A percentile compares a stretch with the other conserved stretches of the same genome.
phyloP scores from a whole-genome alignment of 805 yeast genomes.

The Henningerozyma blattae region DNA sequence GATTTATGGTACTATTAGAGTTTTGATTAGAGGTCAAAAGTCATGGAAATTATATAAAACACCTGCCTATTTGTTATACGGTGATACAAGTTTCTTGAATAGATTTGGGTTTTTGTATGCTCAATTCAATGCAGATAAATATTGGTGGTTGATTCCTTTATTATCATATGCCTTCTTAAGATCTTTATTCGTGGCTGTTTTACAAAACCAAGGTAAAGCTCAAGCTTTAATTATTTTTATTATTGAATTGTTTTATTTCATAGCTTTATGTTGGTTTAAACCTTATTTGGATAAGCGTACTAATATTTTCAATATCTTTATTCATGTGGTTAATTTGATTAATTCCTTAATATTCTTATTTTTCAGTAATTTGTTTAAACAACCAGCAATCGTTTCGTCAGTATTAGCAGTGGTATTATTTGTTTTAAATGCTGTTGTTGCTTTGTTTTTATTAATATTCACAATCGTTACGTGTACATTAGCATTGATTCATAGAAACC shows the following conservation, averaged over 20 bases:
- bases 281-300: constrained; percentile 95
- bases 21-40: constrained; percentile 59
- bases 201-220: constrained; percentile 69
- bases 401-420: constrained; percentile 87
- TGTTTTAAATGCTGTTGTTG: constrained; percentile 79
- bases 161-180: constrained; percentile 58
- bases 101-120: constrained; percentile 88
- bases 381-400: constrained; percentile 81
- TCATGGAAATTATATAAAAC: constrained; percentile 67
- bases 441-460: constrained; percentile 68
- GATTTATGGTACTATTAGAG: constrained; percentile 60
- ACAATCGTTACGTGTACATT: constrained; percentile 79
- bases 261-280: constrained; percentile 52
- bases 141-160: constrained; percentile 65
- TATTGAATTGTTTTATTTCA: constrained; percentile 62
- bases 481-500: constrained; percentile 79
- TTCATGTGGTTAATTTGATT: constrained; percentile 65
- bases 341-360: constrained; percentile 82
- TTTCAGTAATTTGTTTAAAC: constrained; percentile 73
- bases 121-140: constrained; percentile 78
- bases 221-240: constrained; percentile 71
- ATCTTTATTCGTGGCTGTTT: constrained; percentile 75
- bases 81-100: constrained; percentile 70
- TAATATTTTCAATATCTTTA: constrained; percentile 82
- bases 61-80: constrained; percentile 84